Evolutionary conservation across 768 basidiomycete species (phyloP), one percentile per base, ranked within the genome.

Genomic region (Mycena latifolia): DNA sequence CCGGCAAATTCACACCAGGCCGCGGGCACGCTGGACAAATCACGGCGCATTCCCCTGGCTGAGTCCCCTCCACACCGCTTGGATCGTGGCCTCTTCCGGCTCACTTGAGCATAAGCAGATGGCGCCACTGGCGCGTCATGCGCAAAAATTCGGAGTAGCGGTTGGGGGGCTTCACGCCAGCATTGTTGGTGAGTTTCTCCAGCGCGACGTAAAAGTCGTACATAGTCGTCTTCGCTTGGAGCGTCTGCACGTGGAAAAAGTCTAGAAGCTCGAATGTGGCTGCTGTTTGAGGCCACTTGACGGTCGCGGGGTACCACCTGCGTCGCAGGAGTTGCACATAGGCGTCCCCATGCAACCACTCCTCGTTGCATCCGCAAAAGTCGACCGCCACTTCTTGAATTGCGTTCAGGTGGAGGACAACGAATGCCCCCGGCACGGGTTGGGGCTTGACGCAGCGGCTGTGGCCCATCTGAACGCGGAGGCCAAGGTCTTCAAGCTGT

Each of bases 1-100:
- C 47, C 3, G 47, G 47, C 5, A 48, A 24, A n/a, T 48, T 48
- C 6, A 48, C 14, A 3, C 47, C 47, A 10, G 47, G 47, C 14
- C 25, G 47, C 9, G 47, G 47, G 15, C 47, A 48, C 24, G 24
- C 22, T 14, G 47, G 47, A 55, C 79, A 81, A 14, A 68, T 54
- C 1, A 78, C 64, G 0, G 76, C 76, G 10, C 73, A 70, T 52
- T 76, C 72, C 1, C 80, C 77, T 24, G 61, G 53, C 35, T 55
- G 46, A 3, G 77, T 79, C 15, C 50, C 65, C 0, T 27, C 20
- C 12, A 66, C 61, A 12, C 74, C 70, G 24, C 54, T 64, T 57
- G 70, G 66, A 65, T 75, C 68, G 65, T 77, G 72, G 52, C 75
- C 72, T 39, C 74, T 50, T 28, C 76, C 68, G 50, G 72, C 56